Evolutionary conservation across 257 asterid genomes (phyloP).

Genomic region (Nicotiana otophora): DNA sequence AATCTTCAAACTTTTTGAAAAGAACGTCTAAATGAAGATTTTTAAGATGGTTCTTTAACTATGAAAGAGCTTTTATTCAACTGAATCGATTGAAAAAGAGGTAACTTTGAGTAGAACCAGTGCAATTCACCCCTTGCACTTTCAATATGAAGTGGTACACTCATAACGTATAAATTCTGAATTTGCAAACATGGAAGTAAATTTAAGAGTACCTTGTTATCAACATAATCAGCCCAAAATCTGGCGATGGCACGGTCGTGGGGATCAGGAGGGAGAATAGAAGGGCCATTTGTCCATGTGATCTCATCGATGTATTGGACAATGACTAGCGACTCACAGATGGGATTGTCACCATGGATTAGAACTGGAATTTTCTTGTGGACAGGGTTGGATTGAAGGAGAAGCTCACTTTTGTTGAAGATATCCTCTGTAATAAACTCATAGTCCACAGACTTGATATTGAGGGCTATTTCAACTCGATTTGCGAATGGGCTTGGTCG

Average conservation of each 20-base stretch:
- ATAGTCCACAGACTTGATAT: conserved; percentile 18
- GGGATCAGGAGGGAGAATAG: conserved; percentile 34
- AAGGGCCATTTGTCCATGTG: conserved; percentile 27
- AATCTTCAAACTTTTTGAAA: no score
- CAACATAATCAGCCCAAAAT: conserved; percentile 25
- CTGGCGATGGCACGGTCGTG: conserved; percentile 39
- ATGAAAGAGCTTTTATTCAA: no score
- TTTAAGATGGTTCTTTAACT: no score
- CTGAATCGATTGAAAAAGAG: no score
- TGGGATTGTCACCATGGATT: conserved; percentile 17
- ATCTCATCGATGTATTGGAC: conserved; percentile 39
- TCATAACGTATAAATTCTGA: background rate
- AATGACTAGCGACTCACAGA: conserved; percentile 44
- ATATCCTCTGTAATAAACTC: conserved; percentile 16
- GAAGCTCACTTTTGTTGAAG: conserved; percentile 29
- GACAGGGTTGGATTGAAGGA: conserved; percentile 37
- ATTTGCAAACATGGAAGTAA: background rate
- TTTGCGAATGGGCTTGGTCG: conserved; percentile 18
- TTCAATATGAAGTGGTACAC: no score
- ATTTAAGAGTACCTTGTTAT: conserved; percentile 13
- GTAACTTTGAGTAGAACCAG: no score
- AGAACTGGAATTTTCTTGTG: conserved; percentile 54
- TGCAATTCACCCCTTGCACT: no score
- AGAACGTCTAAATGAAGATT: no score
- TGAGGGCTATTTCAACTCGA: conserved; percentile 21